phyloP scores from a whole-genome alignment of 345 rosid genomes.

The Camelina hispida region DNA sequence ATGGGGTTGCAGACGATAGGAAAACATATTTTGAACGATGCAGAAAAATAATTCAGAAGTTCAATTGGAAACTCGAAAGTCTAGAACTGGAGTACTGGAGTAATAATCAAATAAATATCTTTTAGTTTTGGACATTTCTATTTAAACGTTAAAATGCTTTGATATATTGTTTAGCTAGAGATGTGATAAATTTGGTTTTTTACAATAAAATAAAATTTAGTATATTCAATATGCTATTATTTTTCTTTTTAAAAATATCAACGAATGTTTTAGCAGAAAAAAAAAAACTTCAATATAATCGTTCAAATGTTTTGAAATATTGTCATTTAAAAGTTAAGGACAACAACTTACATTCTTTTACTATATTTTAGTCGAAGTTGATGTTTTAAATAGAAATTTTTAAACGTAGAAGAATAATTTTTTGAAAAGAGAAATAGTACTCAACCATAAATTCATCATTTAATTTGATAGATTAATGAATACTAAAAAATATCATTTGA shows the following conservation, averaged over 20 bases:
- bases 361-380: neutral
- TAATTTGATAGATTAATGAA: neutral
- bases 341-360: neutral
- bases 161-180: too few species aligned
- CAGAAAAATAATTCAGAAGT: neutral
- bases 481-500: neutral
- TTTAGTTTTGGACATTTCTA: neutral
- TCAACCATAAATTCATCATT: neutral
- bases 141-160: neutral
- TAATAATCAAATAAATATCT: neutral
- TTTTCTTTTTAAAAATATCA: too few species aligned
- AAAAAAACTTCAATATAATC: too few species aligned
- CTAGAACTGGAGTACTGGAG: neutral
- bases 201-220: too few species aligned
- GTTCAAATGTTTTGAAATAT: neutral
- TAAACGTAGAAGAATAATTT: too few species aligned
- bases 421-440: too few species aligned
- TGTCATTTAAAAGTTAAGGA: neutral
- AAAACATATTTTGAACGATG: neutral
- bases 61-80: neutral
- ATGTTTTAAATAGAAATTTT: too few species aligned
- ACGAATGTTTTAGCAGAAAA: too few species aligned
- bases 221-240: too few species aligned
- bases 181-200: too few species aligned
- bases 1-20: neutral